Percentiles rank a stretch among this genome's conserved stretches.
Conservation (phyloP, 1,284 basidiomycete species). For the Porphyrellus sp. region DNA sequence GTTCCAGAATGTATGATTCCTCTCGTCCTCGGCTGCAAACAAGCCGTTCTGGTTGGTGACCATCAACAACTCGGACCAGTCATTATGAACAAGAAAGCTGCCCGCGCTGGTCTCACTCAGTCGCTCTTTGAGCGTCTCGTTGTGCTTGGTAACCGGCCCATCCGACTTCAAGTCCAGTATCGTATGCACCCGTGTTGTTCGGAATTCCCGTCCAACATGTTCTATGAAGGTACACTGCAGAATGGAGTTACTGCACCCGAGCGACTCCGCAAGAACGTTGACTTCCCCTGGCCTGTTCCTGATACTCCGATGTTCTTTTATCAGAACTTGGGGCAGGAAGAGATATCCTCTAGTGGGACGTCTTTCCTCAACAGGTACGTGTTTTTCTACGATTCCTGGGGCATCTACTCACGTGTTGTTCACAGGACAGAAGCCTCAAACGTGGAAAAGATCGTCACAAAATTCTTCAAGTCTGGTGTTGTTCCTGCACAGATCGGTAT, state of each 20-base stretch:
- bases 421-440: slow-evolving; percentile 94
- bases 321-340: slow-evolving; percentile 98
- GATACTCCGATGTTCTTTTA: slow-evolving; percentile 99
- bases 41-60: slow-evolving; percentile 97
- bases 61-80: slow-evolving; percentile 98
- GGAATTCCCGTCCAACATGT: slow-evolving; percentile 99
- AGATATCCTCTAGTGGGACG: slow-evolving; percentile 97
- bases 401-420: slow-evolving; percentile 4
- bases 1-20: slow-evolving; percentile 96
- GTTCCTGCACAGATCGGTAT: slow-evolving; percentile 95
- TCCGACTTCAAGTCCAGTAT: slow-evolving; percentile 98
- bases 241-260: slow-evolving; percentile 99
- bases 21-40: slow-evolving; percentile 96
- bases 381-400: slow-evolving; percentile 1
- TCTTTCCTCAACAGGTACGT: slow-evolving; percentile 90
- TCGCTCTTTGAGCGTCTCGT: slow-evolving; percentile 98
- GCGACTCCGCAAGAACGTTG: slow-evolving; percentile 92
- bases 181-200: slow-evolving; percentile 99
- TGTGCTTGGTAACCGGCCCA: slow-evolving; percentile 92
- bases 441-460: slow-evolving; percentile 99
- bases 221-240: slow-evolving; percentile 98
- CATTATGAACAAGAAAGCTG: slow-evolving; percentile 99
- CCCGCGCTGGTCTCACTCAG: slow-evolving; percentile 93
- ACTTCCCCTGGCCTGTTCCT: slow-evolving; percentile 98
- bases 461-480: slow-evolving; percentile 99